Conservation (phyloP, 306 rosid genomes). For the Casuarina cunninghamiana region DNA sequence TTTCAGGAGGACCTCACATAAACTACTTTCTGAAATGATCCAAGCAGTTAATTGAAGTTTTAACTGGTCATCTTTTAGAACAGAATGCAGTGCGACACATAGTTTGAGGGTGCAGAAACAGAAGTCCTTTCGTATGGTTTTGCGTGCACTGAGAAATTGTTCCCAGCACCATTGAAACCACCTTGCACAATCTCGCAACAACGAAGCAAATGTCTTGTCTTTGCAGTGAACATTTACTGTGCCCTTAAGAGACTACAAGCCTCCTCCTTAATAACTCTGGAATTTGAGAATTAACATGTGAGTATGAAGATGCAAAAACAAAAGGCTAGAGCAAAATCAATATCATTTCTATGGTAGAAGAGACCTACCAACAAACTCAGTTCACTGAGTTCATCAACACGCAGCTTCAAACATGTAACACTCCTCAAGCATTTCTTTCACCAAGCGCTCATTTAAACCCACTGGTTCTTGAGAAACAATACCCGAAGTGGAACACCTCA, state of each 20-base stretch:
- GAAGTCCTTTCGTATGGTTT: background rate
- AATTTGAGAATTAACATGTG: background rate
- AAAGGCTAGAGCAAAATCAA: background rate
- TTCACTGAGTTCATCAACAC: slow-evolving; percentile 10
- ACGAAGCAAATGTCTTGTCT: background rate
- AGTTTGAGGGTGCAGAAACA: background rate
- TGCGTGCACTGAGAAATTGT: background rate
- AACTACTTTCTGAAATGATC: background rate
- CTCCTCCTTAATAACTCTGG: background rate
- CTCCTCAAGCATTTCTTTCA: slow-evolving; percentile 7
- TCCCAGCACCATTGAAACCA: background rate
- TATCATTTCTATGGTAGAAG: background rate
- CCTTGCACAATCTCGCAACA: background rate
- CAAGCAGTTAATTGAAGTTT: background rate
- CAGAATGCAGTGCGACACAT: background rate
- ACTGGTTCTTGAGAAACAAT: background rate
- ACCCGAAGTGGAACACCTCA: background rate
- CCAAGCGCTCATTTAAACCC: background rate
- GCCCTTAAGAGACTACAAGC: background rate
- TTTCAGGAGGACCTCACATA: background rate
- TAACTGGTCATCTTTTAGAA: background rate
- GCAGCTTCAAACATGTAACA: slow-evolving; percentile 13
- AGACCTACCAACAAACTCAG: background rate
- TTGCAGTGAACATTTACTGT: slow-evolving; percentile 15
- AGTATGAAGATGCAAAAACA: slow-evolving; percentile 3